Evolutionary conservation across 1,284 basidiomycete genomes (phyloP).

Genomic region (Hypsizygus ulmarius): DNA sequence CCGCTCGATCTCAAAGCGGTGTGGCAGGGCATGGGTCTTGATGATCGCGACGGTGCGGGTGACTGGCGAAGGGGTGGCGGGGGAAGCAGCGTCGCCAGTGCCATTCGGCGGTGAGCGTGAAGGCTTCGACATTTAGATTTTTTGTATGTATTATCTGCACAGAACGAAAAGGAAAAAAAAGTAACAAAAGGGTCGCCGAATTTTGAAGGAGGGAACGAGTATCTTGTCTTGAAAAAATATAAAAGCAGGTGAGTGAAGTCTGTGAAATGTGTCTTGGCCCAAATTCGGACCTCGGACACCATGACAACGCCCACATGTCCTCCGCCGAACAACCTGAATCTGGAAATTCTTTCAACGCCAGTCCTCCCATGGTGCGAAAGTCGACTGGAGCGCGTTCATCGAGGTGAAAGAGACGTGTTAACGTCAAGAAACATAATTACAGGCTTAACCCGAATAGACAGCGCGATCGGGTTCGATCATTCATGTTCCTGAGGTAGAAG

Average conservation of each 20-base stretch:
- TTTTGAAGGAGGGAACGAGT: background rate
- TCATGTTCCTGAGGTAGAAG: constrained; percentile 7
- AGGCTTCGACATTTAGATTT: constrained; percentile 11
- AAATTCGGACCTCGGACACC: constrained; percentile 20
- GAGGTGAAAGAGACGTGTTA: too few relatives aligned
- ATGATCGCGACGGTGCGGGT: constrained; percentile 78
- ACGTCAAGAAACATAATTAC: background rate
- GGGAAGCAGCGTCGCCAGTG: constrained; percentile 14
- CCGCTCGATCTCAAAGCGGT: constrained; percentile 73
- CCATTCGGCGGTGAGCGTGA: constrained; percentile 10
- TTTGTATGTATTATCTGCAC: background rate
- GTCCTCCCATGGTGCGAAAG: too few relatives aligned
- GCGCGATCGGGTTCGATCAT: constrained; percentile 1
- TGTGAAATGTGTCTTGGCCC: constrained; percentile 4
- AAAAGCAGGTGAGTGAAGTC: background rate
- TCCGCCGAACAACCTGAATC: too few relatives aligned
- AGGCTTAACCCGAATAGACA: constrained; percentile 10
- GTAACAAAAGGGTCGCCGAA: background rate
- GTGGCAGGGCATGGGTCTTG: constrained; percentile 67
- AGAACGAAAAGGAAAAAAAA: background rate
- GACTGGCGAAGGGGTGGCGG: constrained; percentile 22
- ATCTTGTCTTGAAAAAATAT: constrained; percentile 5
- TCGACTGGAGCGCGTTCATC: too few relatives aligned
- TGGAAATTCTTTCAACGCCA: too few relatives aligned
- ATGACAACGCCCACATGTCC: constrained; percentile 12